Percentiles rank a stretch among this genome's conserved stretches.
These are phyloP conservation scores for Arthroderma uncinatum DNA, from an alignment of 2,329 filamentous ascomycete species.

Conservation along the genomic window DNA sequence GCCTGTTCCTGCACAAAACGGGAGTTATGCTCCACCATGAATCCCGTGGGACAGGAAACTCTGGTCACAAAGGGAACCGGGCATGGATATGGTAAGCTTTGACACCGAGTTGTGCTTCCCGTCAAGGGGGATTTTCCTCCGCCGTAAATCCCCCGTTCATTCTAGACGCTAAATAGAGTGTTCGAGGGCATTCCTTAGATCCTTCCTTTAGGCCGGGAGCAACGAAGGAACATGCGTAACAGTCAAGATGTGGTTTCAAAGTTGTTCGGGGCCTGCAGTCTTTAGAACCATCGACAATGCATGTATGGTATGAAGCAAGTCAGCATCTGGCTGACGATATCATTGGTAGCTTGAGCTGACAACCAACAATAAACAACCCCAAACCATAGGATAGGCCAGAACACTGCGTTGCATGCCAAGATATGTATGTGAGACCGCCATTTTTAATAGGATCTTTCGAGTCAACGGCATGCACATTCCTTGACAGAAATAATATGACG, in stretches of 20 bases:
- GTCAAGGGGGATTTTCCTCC: background rate
- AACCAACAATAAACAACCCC: background rate
- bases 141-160: background rate
- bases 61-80: background rate
- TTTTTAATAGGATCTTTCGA: background rate
- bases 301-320: background rate
- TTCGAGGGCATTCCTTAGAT: background rate
- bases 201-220: background rate
- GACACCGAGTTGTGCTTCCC: background rate
- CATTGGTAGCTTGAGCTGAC: background rate
- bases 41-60: slow-evolving; percentile 4
- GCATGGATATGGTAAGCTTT: background rate
- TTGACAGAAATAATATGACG: background rate
- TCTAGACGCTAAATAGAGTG: background rate
- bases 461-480: background rate
- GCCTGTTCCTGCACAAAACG: slow-evolving; percentile 8
- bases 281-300: background rate
- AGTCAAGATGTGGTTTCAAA: background rate
- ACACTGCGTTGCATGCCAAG: slow-evolving; percentile 1
- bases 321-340: background rate
- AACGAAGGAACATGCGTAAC: background rate
- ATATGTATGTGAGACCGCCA: slow-evolving; percentile 1
- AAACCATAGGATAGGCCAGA: background rate
- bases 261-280: background rate
- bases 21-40: background rate